These are phyloP conservation scores for Ophiobolus disseminans DNA, from an alignment of 2,329 filamentous ascomycete genomes.

Conservation along the genomic window DNA sequence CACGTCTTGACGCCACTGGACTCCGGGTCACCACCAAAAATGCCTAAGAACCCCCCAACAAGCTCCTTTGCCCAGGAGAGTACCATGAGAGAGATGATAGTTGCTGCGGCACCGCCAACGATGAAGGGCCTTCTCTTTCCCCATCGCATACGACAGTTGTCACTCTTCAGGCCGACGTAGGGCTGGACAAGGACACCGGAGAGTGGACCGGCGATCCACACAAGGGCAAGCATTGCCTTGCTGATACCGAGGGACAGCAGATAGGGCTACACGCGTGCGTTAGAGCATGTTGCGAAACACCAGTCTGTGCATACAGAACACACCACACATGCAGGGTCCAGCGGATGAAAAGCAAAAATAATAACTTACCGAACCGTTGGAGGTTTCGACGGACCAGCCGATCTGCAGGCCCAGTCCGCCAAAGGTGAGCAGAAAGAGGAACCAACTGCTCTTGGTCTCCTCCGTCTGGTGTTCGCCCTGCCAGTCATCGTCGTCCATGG, in stretches of 20 bases:
- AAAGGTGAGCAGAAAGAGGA: slow-evolving; percentile 84
- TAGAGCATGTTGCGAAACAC: no score
- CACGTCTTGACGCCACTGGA: slow-evolving; percentile 68
- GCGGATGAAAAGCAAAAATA: neutral
- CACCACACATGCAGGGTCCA: slow-evolving; percentile 12
- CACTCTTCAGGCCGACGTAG: slow-evolving; percentile 61
- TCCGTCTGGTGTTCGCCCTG: slow-evolving; percentile 58
- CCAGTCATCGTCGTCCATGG: slow-evolving; percentile 50
- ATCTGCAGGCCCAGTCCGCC: slow-evolving; percentile 88
- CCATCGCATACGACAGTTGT: slow-evolving; percentile 56
- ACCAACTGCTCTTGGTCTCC: slow-evolving; percentile 81
- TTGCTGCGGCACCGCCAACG: slow-evolving; percentile 56
- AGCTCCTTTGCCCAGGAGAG: slow-evolving; percentile 60
- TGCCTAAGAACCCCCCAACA: slow-evolving; percentile 68
- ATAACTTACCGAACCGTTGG: slow-evolving; percentile 76
- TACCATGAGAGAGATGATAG: slow-evolving; percentile 57
- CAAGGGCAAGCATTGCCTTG: slow-evolving; percentile 59
- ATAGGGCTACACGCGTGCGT: slow-evolving; percentile 53
- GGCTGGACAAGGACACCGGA: slow-evolving; percentile 62
- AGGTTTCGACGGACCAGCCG: slow-evolving; percentile 94
- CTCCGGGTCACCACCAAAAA: slow-evolving; percentile 75
- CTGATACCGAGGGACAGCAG: slow-evolving; percentile 60
- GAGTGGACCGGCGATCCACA: slow-evolving; percentile 64
- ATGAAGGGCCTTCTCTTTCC: slow-evolving; percentile 63
- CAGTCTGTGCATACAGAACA: slow-evolving; percentile 1